Percentiles rank a stretch among this genome's conserved stretches.
Evolutionary conservation across 2,329 filamentous ascomycete species (phyloP).

Genomic region (Alternaria alternata): DNA sequence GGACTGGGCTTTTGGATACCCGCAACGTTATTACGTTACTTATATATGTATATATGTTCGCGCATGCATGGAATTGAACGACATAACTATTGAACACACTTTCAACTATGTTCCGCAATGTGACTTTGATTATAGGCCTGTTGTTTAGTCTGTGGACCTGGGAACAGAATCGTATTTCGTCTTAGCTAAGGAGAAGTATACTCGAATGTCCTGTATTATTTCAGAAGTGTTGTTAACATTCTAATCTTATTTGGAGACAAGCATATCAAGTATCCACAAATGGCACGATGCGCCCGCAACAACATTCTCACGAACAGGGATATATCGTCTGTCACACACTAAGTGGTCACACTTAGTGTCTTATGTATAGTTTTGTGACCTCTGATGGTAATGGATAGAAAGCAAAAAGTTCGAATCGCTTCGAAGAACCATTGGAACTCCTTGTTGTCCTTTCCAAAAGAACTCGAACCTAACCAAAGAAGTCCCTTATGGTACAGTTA

Average conservation of each 20-base stretch:
- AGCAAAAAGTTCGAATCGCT: neutral
- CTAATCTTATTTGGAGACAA: neutral
- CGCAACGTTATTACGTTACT: constrained; percentile 8
- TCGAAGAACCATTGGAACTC: neutral
- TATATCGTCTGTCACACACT: neutral
- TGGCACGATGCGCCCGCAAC: neutral
- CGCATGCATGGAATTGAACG: neutral
- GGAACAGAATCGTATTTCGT: neutral
- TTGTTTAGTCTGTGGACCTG: neutral
- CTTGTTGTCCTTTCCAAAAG: neutral
- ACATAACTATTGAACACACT: neutral
- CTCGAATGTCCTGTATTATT: neutral
- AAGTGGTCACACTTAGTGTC: neutral
- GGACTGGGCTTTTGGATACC: constrained; percentile 8
- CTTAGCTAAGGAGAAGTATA: neutral
- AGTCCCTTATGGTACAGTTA: neutral
- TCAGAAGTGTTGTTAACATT: neutral
- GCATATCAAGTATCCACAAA: neutral
- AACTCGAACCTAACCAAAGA: neutral
- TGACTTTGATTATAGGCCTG: neutral
- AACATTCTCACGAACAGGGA: neutral
- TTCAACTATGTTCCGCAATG: neutral
- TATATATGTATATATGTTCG: neutral
- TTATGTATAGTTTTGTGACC: neutral
- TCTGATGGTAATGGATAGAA: neutral